Percentiles rank a stretch among this genome's conserved stretches.
These are phyloP conservation scores for Geotrichum aggregatum DNA, from an alignment of 1,139 yeast species.

Conservation along the genomic window DNA sequence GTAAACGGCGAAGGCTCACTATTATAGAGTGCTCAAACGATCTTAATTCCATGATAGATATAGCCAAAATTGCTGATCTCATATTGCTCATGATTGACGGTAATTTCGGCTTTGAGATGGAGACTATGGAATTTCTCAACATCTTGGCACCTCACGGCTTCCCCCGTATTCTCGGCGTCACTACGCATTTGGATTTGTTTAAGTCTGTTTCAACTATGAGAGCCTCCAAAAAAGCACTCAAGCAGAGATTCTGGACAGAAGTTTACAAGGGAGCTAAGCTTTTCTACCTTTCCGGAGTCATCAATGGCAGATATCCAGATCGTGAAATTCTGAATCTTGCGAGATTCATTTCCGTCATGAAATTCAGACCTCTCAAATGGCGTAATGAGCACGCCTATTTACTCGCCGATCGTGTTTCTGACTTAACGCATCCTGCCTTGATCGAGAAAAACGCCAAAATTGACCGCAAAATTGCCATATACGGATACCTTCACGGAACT, in stretches of 20 bases:
- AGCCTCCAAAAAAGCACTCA: slow-evolving; percentile 85
- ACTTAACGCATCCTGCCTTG: slow-evolving; percentile 84
- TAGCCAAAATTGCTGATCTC: slow-evolving; percentile 92
- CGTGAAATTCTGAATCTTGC: slow-evolving; percentile 89
- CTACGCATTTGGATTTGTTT: slow-evolving; percentile 93
- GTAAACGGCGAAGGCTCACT: slow-evolving; percentile 88
- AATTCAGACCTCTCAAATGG: slow-evolving; percentile 97
- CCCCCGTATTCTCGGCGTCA: slow-evolving; percentile 94
- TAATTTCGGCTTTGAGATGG: slow-evolving; percentile 98
- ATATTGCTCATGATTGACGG: slow-evolving; percentile 90
- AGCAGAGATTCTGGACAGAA: slow-evolving; percentile 97
- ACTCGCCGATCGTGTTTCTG: slow-evolving; percentile 89
- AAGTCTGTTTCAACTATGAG: slow-evolving; percentile 84
- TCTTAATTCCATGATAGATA: slow-evolving; percentile 90
- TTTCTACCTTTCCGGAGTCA: slow-evolving; percentile 90
- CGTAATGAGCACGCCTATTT: slow-evolving; percentile 96
- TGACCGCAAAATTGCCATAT: slow-evolving; percentile 85
- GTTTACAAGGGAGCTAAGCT: slow-evolving; percentile 97
- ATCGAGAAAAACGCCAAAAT: slow-evolving; percentile 75
- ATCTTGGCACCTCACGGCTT: slow-evolving; percentile 97
- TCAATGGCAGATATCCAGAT: slow-evolving; percentile 96
- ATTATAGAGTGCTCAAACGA: slow-evolving; percentile 92
- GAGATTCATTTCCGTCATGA: slow-evolving; percentile 93
- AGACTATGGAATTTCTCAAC: slow-evolving; percentile 96
- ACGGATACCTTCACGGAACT: slow-evolving; percentile 94